Evolutionary conservation across 805 yeast genomes (phyloP), one percentile per base, ranked within the genome.

Genomic region (Lipomyces chichibuensis): DNA sequence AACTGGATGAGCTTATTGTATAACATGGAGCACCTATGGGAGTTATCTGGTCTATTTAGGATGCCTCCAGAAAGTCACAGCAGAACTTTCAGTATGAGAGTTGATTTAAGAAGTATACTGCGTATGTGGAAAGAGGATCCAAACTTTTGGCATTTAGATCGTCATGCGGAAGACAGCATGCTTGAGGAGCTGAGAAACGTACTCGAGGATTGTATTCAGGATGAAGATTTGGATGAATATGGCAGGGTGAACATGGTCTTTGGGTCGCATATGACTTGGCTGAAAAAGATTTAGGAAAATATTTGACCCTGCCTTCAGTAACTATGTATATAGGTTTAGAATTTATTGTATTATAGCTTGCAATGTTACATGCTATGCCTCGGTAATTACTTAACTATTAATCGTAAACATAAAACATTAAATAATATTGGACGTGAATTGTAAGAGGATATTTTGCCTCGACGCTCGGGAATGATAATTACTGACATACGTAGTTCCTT

Each of bases 201-300:
- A 14, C 57, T 62, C 57, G 62, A 59, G 35, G 62, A 62, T 32
- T 62, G 51, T 17, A 32, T 58, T n/a, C 62, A 63, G 29, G 65
- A 57, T 23, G n/a, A 56, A 32, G 37, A 56, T 20, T 56, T 27
- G 23, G 59, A 32, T 20, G 32, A 25, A 37, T 5, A 49, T 52
- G 62, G 49, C 49, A 43, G 49, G 49, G 49, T 43, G 9, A 43
- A 43, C 49, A 43, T 43, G 49, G 49, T 43, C n/a, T 43, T 43
- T 43, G 11, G 49, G 1, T 43, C 49, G 9, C 49, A 43, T 43
- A 43, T 43, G n/a, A 43, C 23, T 43, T 43, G 49, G 49, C 23
- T 43, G 23, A 43, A n/a, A 43, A 43, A 43, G 25, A 7, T n/a
- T 17, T 43, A 43, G 49, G 23, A 43, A 9, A 37, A 37, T 1